These are phyloP conservation scores for Citrus sinensis DNA, from an alignment of 345 rosid genomes.

Conservation along the genomic window DVS_A1.0 CM039163.1:47543001-47543500, in stretches of 20 bases:
- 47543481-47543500: background rate
- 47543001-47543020: background rate
- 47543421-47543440: constrained; percentile 1
- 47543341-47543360: constrained; percentile 53
- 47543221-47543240: constrained; percentile 25
- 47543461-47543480: background rate
- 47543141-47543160: constrained; percentile 50
- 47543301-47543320: constrained; percentile 51
- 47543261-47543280: constrained; percentile 65
- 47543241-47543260: constrained; percentile 60
- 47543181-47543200: constrained; percentile 52
- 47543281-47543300: constrained; percentile 50
- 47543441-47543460: constrained; percentile 3
- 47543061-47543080: background rate
- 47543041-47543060: background rate
- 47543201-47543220: constrained; percentile 52
- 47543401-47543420: constrained; percentile 54
- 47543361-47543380: constrained; percentile 68
- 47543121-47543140: constrained; percentile 35
- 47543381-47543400: constrained; percentile 58
- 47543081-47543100: constrained; percentile 9
- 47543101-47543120: constrained; percentile 54
- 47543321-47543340: constrained; percentile 50
- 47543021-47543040: background rate
- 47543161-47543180: constrained; percentile 58